phyloP scores from a whole-genome alignment of 257 asterid genomes.

The Nicotiana sylvestris region DNA sequence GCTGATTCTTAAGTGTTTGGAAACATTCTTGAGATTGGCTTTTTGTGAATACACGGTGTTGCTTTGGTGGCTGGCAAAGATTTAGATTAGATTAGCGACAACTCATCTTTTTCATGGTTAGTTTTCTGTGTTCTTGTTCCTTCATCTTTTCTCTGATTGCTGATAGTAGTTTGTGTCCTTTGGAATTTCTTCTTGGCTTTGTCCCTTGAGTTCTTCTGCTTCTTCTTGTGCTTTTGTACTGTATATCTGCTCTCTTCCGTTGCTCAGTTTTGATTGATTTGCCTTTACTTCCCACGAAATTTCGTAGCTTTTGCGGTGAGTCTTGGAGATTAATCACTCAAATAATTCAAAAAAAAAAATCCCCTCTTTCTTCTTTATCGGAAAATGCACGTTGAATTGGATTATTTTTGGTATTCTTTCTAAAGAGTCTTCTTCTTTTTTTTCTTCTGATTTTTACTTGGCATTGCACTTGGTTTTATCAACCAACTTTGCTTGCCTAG shows the following conservation, averaged over 20 bases:
- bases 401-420: neutral
- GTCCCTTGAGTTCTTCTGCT: constrained; percentile 18
- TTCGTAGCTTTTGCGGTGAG: neutral
- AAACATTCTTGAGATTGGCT: constrained; percentile 63
- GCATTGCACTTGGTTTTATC: neutral
- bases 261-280: neutral
- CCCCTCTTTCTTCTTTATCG: neutral
- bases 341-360: neutral
- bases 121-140: constrained; percentile 34
- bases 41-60: constrained; percentile 71
- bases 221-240: constrained; percentile 22
- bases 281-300: neutral
- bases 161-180: constrained; percentile 12
- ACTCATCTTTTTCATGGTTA: constrained; percentile 50
- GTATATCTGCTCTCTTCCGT: neutral
- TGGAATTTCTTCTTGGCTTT: constrained; percentile 27
- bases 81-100: constrained; percentile 32
- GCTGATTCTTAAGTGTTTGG: constrained; percentile 52
- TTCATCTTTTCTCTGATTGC: constrained; percentile 15
- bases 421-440: neutral
- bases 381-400: neutral
- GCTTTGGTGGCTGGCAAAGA: constrained; percentile 69
- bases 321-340: neutral
- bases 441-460: neutral
- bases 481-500: neutral